A percentile compares a stretch with the other conserved stretches of the same genome.
Conservation (phyloP, 1,139 yeast species). For the Saccharomycopsis phalli region DNA sequence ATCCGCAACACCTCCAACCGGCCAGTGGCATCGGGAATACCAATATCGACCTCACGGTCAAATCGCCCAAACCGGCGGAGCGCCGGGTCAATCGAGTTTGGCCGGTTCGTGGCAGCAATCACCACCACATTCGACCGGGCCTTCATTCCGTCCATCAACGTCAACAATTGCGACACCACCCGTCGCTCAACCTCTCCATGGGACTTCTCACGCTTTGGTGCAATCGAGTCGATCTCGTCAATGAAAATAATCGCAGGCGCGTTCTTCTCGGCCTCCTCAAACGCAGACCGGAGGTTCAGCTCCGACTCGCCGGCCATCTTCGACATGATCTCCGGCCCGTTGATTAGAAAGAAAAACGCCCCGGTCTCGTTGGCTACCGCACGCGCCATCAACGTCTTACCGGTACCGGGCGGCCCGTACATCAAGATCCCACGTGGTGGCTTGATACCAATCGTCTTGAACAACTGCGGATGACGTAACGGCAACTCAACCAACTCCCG, state of each 20-base stretch:
- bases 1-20: slow-evolving; percentile 91
- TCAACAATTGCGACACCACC: slow-evolving; percentile 93
- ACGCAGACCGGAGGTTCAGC: slow-evolving; percentile 93
- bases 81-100: slow-evolving; percentile 97
- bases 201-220: slow-evolving; percentile 99
- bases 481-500: slow-evolving; percentile 96
- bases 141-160: slow-evolving; percentile 99
- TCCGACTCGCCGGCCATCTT: slow-evolving; percentile 99
- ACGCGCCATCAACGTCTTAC: slow-evolving; percentile 98
- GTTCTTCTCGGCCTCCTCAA: slow-evolving; percentile 98
- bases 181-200: slow-evolving; percentile 98
- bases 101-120: slow-evolving; percentile 93
- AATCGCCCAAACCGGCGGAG: slow-evolving; percentile 97
- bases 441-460: slow-evolving; percentile 93
- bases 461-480: slow-evolving; percentile 91
- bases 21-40: slow-evolving; percentile 98
- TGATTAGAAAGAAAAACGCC: slow-evolving; percentile 93
- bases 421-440: slow-evolving; percentile 95
- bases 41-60: slow-evolving; percentile 97
- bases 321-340: slow-evolving; percentile 99
- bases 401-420: slow-evolving; percentile 99
- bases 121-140: slow-evolving; percentile 96
- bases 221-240: slow-evolving; percentile 97
- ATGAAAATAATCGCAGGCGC: slow-evolving; percentile 96
- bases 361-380: slow-evolving; percentile 99